These are phyloP conservation scores for Otatea glauca DNA, from an alignment of 176 grass and related monocot species.

Conservation along the genomic window DNA sequence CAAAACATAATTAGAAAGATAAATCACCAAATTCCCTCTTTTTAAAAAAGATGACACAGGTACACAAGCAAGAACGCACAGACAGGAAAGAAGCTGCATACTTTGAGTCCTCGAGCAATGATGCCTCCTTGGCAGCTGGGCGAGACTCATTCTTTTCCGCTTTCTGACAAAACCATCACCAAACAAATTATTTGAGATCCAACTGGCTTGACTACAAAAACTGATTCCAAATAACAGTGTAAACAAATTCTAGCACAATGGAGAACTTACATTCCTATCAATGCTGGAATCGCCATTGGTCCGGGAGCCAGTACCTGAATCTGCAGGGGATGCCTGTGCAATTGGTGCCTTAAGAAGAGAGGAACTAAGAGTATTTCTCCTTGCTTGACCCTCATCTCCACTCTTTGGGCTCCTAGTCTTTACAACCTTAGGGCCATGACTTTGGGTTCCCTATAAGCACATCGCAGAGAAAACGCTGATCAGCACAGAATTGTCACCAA, in stretches of 20 bases:
- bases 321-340: conserved; percentile 18
- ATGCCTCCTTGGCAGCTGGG: conserved; percentile 37
- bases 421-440: conserved; percentile 45
- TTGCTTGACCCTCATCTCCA: conserved; percentile 48
- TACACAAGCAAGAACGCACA: background rate
- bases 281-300: conserved; percentile 27
- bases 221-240: conserved; percentile 9
- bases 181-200: conserved; percentile 39
- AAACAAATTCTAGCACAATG: conserved; percentile 9
- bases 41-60: background rate
- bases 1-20: background rate
- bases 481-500: background rate
- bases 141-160: conserved; percentile 35
- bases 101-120: conserved; percentile 46
- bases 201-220: background rate
- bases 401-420: conserved; percentile 54
- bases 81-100: conserved; percentile 39
- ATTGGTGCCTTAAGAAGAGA: conserved; percentile 40
- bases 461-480: conserved; percentile 8
- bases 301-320: conserved; percentile 18
- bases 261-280: conserved; percentile 42
- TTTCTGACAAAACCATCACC: conserved; percentile 42
- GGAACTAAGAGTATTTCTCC: conserved; percentile 36
- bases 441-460: conserved; percentile 43
- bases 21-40: background rate